These are phyloP conservation scores for Blastocystis sp. DNA, from an alignment of 352 stramenopile species.

Conservation along the genomic window DNA sequence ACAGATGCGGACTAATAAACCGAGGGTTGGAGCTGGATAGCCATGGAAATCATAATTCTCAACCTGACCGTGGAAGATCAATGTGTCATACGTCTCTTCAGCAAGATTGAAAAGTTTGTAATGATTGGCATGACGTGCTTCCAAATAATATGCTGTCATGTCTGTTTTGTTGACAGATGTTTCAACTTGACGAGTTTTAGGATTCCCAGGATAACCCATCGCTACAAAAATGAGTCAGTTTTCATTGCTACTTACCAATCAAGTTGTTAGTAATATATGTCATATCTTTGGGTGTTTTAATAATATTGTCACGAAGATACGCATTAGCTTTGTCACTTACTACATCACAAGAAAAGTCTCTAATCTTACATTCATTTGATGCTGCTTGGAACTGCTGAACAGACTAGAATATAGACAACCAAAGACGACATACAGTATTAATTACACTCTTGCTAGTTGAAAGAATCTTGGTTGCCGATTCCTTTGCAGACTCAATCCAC, in stretches of 20 bases:
- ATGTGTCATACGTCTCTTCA: slow-evolving; percentile 51
- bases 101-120: slow-evolving; percentile 52
- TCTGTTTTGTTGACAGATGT: slow-evolving; percentile 20
- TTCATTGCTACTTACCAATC: neutral
- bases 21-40: slow-evolving; percentile 26
- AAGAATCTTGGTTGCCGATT: neutral
- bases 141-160: slow-evolving; percentile 24
- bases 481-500: slow-evolving; percentile 44
- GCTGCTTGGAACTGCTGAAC: neutral
- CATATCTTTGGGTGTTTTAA: slow-evolving; percentile 12
- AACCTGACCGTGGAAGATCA: slow-evolving; percentile 45
- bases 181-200: slow-evolving; percentile 28
- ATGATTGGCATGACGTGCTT: slow-evolving; percentile 27
- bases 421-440: neutral
- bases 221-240: neutral
- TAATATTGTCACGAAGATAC: slow-evolving; percentile 39
- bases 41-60: slow-evolving; percentile 44
- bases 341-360: neutral
- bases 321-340: slow-evolving; percentile 37
- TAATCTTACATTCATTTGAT: neutral
- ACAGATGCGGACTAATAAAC: slow-evolving; percentile 39
- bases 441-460: slow-evolving; percentile 3
- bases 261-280: slow-evolving; percentile 45
- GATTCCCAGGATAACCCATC: slow-evolving; percentile 60
- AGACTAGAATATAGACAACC: neutral